Evolutionary conservation across 2,329 filamentous ascomycete genomes (phyloP).

Genomic region (Coleophoma eucalyptorum): DNA sequence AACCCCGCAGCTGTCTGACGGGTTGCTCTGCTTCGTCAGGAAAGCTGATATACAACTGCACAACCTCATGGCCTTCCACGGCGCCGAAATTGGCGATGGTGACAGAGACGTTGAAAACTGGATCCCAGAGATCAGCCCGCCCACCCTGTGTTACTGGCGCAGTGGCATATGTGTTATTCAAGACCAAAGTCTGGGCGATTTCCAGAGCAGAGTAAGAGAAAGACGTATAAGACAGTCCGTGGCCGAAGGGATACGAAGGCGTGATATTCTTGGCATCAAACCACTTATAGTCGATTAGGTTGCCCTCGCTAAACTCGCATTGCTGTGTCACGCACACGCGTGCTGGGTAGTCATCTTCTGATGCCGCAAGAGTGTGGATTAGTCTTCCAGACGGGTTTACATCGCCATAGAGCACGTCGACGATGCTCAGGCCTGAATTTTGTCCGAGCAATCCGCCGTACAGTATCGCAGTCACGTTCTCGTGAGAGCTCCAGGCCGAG

Average conservation of each 20-base stretch:
- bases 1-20: conserved; percentile 56
- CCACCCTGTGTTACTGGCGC: conserved; percentile 31
- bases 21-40: neutral
- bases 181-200: conserved; percentile 54
- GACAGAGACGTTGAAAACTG: conserved; percentile 41
- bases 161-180: conserved; percentile 21
- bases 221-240: conserved; percentile 50
- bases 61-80: conserved; percentile 17
- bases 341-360: no score
- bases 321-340: conserved; percentile 32
- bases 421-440: conserved; percentile 71
- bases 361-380: conserved; percentile 65
- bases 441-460: conserved; percentile 80
- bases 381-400: conserved; percentile 41
- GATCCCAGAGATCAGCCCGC: conserved; percentile 49
- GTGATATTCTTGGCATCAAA: conserved; percentile 34
- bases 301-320: conserved; percentile 39
- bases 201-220: conserved; percentile 40
- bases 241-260: conserved; percentile 29
- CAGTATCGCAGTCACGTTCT: conserved; percentile 76
- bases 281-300: conserved; percentile 46
- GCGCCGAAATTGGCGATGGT: conserved; percentile 44
- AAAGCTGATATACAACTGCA: conserved; percentile 16
- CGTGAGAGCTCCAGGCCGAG: conserved; percentile 67
- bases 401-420: conserved; percentile 54